Base-by-base conservation (phyloP, 2,329 filamentous ascomycete genomes). In the Botryotinia convoluta region DNA sequence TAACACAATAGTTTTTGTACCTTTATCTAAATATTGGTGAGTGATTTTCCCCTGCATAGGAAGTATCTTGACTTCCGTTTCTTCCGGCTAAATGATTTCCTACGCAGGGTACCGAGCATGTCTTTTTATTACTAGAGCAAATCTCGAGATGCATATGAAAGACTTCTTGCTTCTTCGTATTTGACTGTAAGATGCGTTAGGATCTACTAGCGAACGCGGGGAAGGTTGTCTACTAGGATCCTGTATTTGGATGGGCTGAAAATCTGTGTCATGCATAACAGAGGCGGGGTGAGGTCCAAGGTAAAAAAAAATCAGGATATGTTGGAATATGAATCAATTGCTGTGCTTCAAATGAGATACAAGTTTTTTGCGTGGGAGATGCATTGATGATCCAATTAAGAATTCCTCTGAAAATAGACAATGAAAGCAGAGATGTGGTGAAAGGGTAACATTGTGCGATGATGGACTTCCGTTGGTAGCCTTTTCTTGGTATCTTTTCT, bases 161-260 rank as follows among this genome's bases (percentile, higher is more conserved):
- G 37, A 8, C 65, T 37, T 54, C 16, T 57, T 68, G 65, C 35
- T 42, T 37, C 35, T 29, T 68, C 65, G 35, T 68, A 68, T 68
- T 35, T 57, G 65, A 42, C 35, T 57, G 22, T 32, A 72, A 67
- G 61, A 22, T 48, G 29, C 61, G n/a, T 59, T 29, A 62, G 48
- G 22, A 59, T 64, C n/a, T 67, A 45, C 61, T 67, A 10, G 29
- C 39, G 29, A 72, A 72, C 32, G 70, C 70, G 70, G 70, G 70
- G 70, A 72, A 72, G 67, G 48, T 16, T 68, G 26, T 16, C 26
- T 68, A 37, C 45, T 44, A 44, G 60, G 61, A 45, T 72, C 22
- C 18, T n/a, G 39, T 45, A 59, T 60, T n/a, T 45, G 29, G 39
- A 45, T 61, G 51, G 62, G 62, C 70, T 72, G 62, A 72, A 48